These are phyloP conservation scores for Blastobotrys serpentis DNA, from an alignment of 1,139 yeast genomes.

Conservation along the genomic window DNA sequence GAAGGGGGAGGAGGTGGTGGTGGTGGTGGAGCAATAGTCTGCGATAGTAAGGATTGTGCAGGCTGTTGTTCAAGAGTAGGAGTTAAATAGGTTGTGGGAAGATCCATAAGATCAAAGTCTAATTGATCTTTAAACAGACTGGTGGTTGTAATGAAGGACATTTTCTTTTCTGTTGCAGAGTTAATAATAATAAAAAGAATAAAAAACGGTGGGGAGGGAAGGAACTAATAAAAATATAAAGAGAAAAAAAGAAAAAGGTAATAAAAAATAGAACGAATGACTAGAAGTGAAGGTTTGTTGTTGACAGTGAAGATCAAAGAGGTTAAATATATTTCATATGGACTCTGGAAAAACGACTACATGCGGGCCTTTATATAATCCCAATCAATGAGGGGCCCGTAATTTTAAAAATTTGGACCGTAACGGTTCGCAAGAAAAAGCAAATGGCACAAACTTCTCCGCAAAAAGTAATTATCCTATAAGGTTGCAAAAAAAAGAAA, in stretches of 20 bases:
- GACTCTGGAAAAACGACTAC: no score
- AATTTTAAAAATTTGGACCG: background rate
- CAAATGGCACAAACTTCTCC: background rate
- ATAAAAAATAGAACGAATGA: background rate
- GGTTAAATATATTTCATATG: no score
- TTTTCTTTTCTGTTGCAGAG: no score
- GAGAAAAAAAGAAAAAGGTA: no score
- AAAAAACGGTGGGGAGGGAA: no score
- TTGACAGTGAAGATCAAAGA: no score
- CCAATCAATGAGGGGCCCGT: background rate
- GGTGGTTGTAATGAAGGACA: background rate
- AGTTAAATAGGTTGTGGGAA: background rate
- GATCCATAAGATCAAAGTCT: background rate
- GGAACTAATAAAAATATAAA: no score
- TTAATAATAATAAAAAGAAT: no score
- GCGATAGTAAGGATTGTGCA: no score
- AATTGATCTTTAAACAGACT: background rate
- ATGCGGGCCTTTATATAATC: background rate
- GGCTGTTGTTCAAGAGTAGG: background rate
- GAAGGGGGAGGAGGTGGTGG: background rate
- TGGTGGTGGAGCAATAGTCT: no score
- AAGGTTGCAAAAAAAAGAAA: conserved; percentile 3
- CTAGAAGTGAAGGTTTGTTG: background rate
- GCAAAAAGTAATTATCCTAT: background rate
- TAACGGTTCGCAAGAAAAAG: conserved; percentile 4